phyloP scores from a whole-genome alignment of 2,329 filamentous ascomycete genomes.

The Shiraia bambusicola region DNA sequence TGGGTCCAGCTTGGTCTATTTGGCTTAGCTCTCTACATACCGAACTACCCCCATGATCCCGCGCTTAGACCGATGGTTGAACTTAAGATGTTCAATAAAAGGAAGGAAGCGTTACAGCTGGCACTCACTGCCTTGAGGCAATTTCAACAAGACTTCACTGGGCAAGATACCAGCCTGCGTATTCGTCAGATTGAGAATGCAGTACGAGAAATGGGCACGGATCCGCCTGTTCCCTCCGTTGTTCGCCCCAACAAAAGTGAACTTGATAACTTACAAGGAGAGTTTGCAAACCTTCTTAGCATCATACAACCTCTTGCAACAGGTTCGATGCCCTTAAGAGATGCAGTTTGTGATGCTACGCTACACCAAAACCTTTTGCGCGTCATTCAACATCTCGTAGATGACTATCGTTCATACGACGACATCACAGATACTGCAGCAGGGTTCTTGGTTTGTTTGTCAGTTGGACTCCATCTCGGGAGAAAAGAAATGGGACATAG shows the following conservation, averaged over 20 bases:
- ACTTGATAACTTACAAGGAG: conserved; percentile 72
- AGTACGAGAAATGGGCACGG: conserved; percentile 63
- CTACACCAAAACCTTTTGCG: conserved; percentile 62
- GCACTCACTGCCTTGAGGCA: conserved; percentile 62
- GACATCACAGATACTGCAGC: conserved; percentile 79
- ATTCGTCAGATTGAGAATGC: conserved; percentile 64
- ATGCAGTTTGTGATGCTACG: conserved; percentile 34
- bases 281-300: conserved; percentile 73
- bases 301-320: conserved; percentile 34
- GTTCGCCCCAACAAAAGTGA: conserved; percentile 71
- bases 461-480: conserved; percentile 68
- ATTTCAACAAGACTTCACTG: conserved; percentile 69
- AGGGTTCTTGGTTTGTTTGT: conserved; percentile 76
- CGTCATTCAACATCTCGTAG: conserved; percentile 68
- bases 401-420: conserved; percentile 75
- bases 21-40: conserved; percentile 77
- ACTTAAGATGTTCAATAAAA: conserved; percentile 58
- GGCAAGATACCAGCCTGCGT: conserved; percentile 67
- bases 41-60: conserved; percentile 84
- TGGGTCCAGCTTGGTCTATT: conserved; percentile 77
- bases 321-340: conserved; percentile 22
- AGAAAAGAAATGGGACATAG: conserved; percentile 21
- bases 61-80: conserved; percentile 64
- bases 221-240: conserved; percentile 66
- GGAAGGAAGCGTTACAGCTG: conserved; percentile 56